Base-by-base conservation (phyloP, 305 asterid species). In the Coffea humblotiana region DNA sequence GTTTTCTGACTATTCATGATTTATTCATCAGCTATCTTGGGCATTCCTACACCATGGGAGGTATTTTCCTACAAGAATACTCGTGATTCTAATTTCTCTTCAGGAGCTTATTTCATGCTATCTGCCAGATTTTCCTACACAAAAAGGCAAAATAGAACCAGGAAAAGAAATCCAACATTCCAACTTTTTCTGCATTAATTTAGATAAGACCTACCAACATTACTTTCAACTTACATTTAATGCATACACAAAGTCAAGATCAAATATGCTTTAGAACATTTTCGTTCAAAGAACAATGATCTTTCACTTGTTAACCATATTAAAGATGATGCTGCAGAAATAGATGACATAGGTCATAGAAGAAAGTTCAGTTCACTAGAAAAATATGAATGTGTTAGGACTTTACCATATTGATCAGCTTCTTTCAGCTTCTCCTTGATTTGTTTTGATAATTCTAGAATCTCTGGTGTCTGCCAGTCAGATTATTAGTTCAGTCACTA, bases 401-500 rank as follows among this genome's bases (percentile, higher is more conserved):
- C 87, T 83, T 63, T 86, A 90, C 97, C 97, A 77, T 81, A 75
- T 80, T 85, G 88, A 84, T 93, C 93, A 21, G 82, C 95, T 85
- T 90, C 97, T 86, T 88, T 88, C 89, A 90, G 77, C 86, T 93
- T 93, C 85, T 86, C 94, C 83, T 90, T 93, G 52, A 93, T 90
- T 83, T 90, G 87, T 89, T 90, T 93, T 12, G 97, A 89, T 89
- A 90, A 78, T 84, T 93, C 97, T 56, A 80, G 84, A 77, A 87
- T 85, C 84, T 93, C 97, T 2, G 91, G 90, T 48, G 97, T 84
- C 97, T 93, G 88, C 76, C 79, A 66, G 43, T 79, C 74, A 85
- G 32, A 74, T 73, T n/a, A 81, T 71, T 82, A 67, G 51, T 75
- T 8, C 32, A 35, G 69, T 3, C 72, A 51, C 65, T 77, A 45